Evolutionary conservation across 345 rosid species (phyloP).

Genomic region (Hypericum androsaemum): DNA sequence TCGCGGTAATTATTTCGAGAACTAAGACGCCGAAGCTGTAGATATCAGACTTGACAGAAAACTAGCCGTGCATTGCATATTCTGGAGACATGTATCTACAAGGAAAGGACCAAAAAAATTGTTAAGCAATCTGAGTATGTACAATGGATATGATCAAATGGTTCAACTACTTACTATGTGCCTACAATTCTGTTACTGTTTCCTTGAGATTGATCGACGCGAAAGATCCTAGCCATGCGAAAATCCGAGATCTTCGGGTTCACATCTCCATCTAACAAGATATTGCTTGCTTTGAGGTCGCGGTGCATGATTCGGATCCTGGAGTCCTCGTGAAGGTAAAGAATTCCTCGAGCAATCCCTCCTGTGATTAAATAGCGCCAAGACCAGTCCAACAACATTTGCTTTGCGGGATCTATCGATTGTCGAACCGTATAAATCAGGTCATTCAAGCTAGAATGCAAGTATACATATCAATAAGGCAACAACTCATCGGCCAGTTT

Average conservation of each 20-base stretch:
- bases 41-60: constrained; percentile 17
- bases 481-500: neutral
- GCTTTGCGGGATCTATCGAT: neutral
- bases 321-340: constrained; percentile 15
- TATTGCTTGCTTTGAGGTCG: constrained; percentile 12
- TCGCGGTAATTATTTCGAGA: constrained; percentile 2
- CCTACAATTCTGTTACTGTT: constrained; percentile 13
- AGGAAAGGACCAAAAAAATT: too few species aligned
- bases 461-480: too few species aligned
- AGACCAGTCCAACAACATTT: neutral
- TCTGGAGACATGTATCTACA: constrained; percentile 21
- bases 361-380: constrained; percentile 4
- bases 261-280: constrained; percentile 12
- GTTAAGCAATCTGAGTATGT: neutral
- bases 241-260: constrained; percentile 20
- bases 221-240: constrained; percentile 14
- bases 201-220: constrained; percentile 8
- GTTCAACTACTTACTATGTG: constrained; percentile 11
- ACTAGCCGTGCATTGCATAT: constrained; percentile 12
- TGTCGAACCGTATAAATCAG: too few species aligned
- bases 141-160: neutral
- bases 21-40: constrained; percentile 17
- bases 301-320: constrained; percentile 6
- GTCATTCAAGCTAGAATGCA: too few species aligned
- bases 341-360: constrained; percentile 15